A percentile compares a stretch with the other conserved stretches of the same genome.
Evolutionary conservation across 1,284 basidiomycete species (phyloP).

Genomic region (Sutorius eximius): DNA sequence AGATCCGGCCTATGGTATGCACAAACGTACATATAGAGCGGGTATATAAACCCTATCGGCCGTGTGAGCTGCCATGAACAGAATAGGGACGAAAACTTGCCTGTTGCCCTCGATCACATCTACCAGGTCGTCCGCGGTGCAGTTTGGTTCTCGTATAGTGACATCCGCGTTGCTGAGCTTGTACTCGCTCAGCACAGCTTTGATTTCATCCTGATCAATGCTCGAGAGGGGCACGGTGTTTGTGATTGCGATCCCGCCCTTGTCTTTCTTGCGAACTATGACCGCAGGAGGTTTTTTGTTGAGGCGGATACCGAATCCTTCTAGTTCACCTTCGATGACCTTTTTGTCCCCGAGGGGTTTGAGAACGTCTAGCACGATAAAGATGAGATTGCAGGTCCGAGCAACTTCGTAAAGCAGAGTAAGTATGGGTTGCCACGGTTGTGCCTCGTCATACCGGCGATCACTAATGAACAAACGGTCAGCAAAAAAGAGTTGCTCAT

Average conservation of each 20-base stretch:
- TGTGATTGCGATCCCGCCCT: constrained; percentile 90
- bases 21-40: constrained; percentile 72
- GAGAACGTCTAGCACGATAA: constrained; percentile 96
- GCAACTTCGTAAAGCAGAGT: constrained; percentile 60
- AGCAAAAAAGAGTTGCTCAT: not conserved
- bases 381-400: constrained; percentile 97
- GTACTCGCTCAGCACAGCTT: constrained; percentile 95
- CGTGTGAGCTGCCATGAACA: constrained; percentile 8
- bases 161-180: constrained; percentile 89
- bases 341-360: constrained; percentile 96
- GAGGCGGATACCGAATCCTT: constrained; percentile 95
- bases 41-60: constrained; percentile 86
- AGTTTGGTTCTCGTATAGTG: constrained; percentile 88
- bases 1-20: constrained; percentile 1
- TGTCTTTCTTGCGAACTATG: constrained; percentile 89
- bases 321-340: constrained; percentile 88
- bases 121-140: constrained; percentile 97
- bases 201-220: constrained; percentile 94
- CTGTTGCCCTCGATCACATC: constrained; percentile 94
- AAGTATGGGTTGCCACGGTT: constrained; percentile 5
- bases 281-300: constrained; percentile 96
- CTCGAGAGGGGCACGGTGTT: constrained; percentile 98
- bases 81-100: constrained; percentile 39
- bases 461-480: constrained; percentile 47
- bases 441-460: constrained; percentile 65